Evolutionary conservation across 2,329 filamentous ascomycete species (phyloP), one percentile per base, ranked within the genome.

Genomic region (Arthrinium phaeospermum): DNA sequence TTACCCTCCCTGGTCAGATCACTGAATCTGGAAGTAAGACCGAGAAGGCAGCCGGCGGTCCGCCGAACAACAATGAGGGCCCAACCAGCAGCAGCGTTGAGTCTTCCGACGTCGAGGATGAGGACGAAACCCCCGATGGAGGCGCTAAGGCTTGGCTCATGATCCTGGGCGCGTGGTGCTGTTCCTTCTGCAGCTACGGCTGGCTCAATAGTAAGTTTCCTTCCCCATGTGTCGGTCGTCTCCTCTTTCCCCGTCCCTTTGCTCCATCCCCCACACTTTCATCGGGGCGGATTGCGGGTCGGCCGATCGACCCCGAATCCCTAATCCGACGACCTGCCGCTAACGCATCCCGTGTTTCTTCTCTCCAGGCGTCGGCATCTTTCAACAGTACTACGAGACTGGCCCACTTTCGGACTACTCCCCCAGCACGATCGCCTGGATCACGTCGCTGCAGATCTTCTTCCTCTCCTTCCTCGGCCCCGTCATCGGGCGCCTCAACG

Each of bases 401-500:
- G 82, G 85, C 16, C 85, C 86, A 41, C 80, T 92, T 37, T 80
- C 74, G 16, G 70, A 84, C 4, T 87, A 89, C 73, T 83, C 84
- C 3, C 79, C 86, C 7, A 89, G 86, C 71, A 83, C 86, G 0
- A 83, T 91, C 46, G 85, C 89, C 70, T 92, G 90, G 90, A 91
- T 92, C 75, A 82, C 86, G 13, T 89, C 88, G 7, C 78, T 88
- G 34, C 85, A 91, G 77, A 80, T 86, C 19, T 90, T 84, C 71
- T 77, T 82, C 72, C 83, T 84, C 81, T 70, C 80, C 41, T 49
- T 67, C 45, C 67, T 72, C 34, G 46, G 69, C 71, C 67, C 72
- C 80, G 72, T 90, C 84, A 70, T 84, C 69, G 92, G 92, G 1
- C 89, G 87, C 53, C 67, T 92, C 14, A 93, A 89, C 76, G 92